Base-by-base conservation (phyloP, 192 early-diverging fungal genomes). In the Gamsiella multidivaricata region DNA sequence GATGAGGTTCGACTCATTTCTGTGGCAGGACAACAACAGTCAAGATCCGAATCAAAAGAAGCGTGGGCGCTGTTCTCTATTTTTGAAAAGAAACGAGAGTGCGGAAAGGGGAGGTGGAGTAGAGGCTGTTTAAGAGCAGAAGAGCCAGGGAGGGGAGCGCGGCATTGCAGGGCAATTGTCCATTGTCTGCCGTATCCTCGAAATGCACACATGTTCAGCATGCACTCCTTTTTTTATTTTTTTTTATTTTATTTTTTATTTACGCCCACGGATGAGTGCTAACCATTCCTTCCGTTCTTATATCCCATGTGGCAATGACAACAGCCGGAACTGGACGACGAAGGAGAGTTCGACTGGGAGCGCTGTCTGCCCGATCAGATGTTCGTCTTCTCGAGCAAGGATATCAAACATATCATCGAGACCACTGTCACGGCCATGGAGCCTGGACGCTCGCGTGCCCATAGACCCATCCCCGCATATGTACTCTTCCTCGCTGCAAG, bases 281-380 rank as follows among this genome's bases (percentile, higher is more conserved):
- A 53, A 53, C 22, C 7, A 31, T 53, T 31, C 10, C n/a, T n/a
- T n/a, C n/a, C n/a, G n/a, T 53, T 26, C 51, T 53, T 28, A 4
- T 18, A 31, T 31, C 26, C 23, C 51, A 46, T 46, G 15, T n/a
- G 15, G 23, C n/a, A n/a, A n/a, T n/a, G n/a, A n/a, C n/a, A 55
- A 32, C 60, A 78, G 65, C 74, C 74, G 5, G 60, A 79, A 54
- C 73, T 78, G 14, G 83, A 81, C 31, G 81, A 81, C 32, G 78
- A 85, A 31, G 79, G 76, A n/a, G 68, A 83, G 41, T 95, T 93
- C 80, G 85, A 91, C 57, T 98, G 94, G 94, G 87, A 91, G 49
- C 83, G 75, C 17, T 94, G 95, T 80, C 81, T 88, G 69, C 89
- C 90, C 15, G 92, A 95, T 83, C 95, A 98, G 79, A 98, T 98